Percentiles rank a stretch among this genome's conserved stretches.
phyloP scores from a whole-genome alignment of 2,329 filamentous ascomycete species.

The Scleromitrula shiraiana region DNA sequence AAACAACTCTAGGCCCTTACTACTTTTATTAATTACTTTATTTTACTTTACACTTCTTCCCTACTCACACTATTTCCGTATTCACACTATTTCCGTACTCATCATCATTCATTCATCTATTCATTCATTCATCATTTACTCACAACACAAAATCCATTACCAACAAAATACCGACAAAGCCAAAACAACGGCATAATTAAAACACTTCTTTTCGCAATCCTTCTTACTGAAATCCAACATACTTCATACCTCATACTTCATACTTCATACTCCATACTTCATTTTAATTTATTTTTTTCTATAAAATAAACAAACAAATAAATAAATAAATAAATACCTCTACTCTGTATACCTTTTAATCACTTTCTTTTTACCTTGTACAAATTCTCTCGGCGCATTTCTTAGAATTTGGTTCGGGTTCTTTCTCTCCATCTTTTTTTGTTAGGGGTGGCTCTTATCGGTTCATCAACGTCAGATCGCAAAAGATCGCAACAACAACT shows the following conservation, averaged over 20 bases:
- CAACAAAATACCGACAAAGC: neutral
- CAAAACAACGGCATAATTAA: neutral
- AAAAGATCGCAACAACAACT: too few species aligned
- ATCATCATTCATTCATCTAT: neutral
- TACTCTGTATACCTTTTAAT: too few species aligned
- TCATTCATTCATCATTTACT: neutral
- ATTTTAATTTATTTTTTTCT: neutral
- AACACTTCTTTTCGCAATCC: neutral
- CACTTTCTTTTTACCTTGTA: neutral
- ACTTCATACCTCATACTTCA: too few species aligned
- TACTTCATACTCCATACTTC: neutral
- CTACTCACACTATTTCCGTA: too few species aligned
- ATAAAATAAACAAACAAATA: too few species aligned
- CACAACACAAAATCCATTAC: neutral
- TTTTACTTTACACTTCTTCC: neutral
- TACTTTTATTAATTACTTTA: too few species aligned
- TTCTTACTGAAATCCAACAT: too few species aligned
- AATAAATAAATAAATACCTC: too few species aligned
- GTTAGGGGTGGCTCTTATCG: constrained; percentile 5
- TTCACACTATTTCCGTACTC: neutral
- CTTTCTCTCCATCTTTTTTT: neutral
- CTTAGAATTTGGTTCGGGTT: neutral
- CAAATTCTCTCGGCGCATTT: neutral
- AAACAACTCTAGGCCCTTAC: too few species aligned
- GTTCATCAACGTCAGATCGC: constrained; percentile 4